Conservation (phyloP, 2,329 filamentous ascomycete genomes). For the Colletotrichum sp. region DNA sequence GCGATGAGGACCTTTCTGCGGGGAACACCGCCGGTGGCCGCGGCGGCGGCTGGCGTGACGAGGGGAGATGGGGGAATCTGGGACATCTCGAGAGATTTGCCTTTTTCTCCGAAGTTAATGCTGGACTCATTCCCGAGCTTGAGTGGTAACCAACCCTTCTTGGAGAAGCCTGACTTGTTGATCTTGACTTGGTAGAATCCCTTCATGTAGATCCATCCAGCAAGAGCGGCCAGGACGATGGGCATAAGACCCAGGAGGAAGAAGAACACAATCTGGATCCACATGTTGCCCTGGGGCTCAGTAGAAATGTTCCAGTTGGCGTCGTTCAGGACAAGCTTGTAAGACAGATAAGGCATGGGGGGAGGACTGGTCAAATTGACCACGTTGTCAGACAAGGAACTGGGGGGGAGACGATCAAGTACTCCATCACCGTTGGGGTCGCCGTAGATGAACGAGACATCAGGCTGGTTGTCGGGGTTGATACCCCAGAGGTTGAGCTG, state of each 20-base stretch:
- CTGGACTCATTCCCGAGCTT: constrained; percentile 32
- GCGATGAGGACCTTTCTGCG: constrained; percentile 68
- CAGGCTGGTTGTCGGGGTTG: constrained; percentile 66
- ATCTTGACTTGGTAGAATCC: constrained; percentile 60
- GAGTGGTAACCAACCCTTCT: constrained; percentile 30
- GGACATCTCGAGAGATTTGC: constrained; percentile 26
- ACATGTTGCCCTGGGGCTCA: constrained; percentile 56
- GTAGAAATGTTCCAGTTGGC: constrained; percentile 56
- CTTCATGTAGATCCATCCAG: constrained; percentile 60
- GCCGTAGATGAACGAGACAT: constrained; percentile 63
- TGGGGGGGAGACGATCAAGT: constrained; percentile 66
- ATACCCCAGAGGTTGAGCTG: constrained; percentile 73
- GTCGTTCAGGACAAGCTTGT: constrained; percentile 60
- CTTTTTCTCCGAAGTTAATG: constrained; percentile 33
- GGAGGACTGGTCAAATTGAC: constrained; percentile 64
- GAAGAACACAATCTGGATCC: constrained; percentile 56
- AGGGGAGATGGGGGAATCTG: constrained; percentile 14
- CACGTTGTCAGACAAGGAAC: constrained; percentile 57
- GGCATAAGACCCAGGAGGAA: constrained; percentile 59
- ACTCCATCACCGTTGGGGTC: constrained; percentile 68
- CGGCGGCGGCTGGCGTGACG: constrained; percentile 9
- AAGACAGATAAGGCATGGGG: constrained; percentile 57
- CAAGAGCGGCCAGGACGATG: constrained; percentile 50
- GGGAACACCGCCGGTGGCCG: constrained; percentile 27
- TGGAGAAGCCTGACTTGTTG: constrained; percentile 44